Evolutionary conservation across 768 basidiomycete species (phyloP).

Genomic region (Vararia minispora): DNA sequence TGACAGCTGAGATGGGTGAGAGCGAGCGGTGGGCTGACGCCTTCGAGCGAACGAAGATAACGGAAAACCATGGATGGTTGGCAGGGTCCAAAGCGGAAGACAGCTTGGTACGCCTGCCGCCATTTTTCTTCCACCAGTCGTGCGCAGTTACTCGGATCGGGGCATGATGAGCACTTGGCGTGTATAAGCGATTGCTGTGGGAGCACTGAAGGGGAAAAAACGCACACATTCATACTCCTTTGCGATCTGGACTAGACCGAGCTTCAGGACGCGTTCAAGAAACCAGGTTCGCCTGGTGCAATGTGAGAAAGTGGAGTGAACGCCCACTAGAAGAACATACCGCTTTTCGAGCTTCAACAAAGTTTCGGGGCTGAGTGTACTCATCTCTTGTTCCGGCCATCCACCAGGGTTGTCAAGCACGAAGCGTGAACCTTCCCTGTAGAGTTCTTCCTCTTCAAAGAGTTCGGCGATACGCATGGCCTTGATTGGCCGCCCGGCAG

Average conservation of each 20-base stretch:
- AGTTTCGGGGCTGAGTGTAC: constrained; percentile 73
- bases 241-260: constrained; percentile 76
- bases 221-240: constrained; percentile 92
- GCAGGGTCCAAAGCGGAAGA: constrained; percentile 81
- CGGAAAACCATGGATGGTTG: constrained; percentile 91
- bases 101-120: constrained; percentile 77
- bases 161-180: constrained; percentile 68
- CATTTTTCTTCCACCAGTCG: constrained; percentile 87
- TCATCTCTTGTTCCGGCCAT: constrained; percentile 70
- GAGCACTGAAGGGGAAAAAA: constrained; percentile 4
- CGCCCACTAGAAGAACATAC: constrained; percentile 23
- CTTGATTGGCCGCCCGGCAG: constrained; percentile 86
- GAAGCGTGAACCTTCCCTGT: constrained; percentile 83
- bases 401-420: constrained; percentile 88
- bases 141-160: constrained; percentile 70
- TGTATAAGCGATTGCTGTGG: not conserved
- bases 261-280: constrained; percentile 85
- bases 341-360: constrained; percentile 83
- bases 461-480: constrained; percentile 88
- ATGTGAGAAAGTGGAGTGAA: not conserved
- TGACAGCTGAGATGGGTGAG: constrained; percentile 86
- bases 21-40: constrained; percentile 78
- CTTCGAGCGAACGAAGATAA: constrained; percentile 83
- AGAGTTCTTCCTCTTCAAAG: constrained; percentile 83
- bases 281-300: constrained; percentile 78